Evolutionary conservation across 1,139 yeast genomes (phyloP), one percentile per base, ranked within the genome.

Genomic region (Candida pseudoviswanathii): DNA sequence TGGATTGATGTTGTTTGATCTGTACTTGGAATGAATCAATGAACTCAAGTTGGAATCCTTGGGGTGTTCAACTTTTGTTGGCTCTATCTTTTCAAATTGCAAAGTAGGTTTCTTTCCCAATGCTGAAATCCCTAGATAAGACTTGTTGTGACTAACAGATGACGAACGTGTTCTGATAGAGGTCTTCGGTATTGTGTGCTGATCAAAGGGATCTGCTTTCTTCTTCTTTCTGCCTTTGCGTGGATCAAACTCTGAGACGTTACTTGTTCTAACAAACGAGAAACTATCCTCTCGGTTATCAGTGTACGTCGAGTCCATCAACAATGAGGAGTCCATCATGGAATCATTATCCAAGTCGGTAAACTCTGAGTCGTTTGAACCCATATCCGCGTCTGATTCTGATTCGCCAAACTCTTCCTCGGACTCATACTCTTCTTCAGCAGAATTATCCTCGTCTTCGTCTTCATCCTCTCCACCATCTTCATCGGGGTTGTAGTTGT

Each of bases 331-430:
- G 36, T 68, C 73, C 40, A 70, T 51, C 30, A 73, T 59, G 0
- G 79, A 73, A 44, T 70, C 77, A 3, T 70, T 67, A 48, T 75
- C 79, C 21, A 75, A 68, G 50, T 75, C 80, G 1, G 80, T 75
- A 51, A 75, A 75, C 3, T 78, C 78, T 0, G 79, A 74, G 48
- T 75, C 79, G 1, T 67, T 57, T 0, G 77, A 67, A 5, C 22
- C 36, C 4, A 33, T 27, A 3, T 42, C 44, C 5, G 27, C 44
- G 8, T 25, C 41, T 9, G 27, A 37, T 25, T 37, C 41, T 0
- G 72, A 66, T 0, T 56, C 58, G 11, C 67, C 74, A 42, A 57
- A 46, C 7, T 45, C 53, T 5, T 41, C 47, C 9, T 51, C 54
- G 7, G 39, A 50, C 2, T 47, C 54, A 16, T 46, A 50, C 16